phyloP scores from a whole-genome alignment of 2,329 filamentous ascomycete genomes.

The Lasiodiplodia gonubiensis region DNA sequence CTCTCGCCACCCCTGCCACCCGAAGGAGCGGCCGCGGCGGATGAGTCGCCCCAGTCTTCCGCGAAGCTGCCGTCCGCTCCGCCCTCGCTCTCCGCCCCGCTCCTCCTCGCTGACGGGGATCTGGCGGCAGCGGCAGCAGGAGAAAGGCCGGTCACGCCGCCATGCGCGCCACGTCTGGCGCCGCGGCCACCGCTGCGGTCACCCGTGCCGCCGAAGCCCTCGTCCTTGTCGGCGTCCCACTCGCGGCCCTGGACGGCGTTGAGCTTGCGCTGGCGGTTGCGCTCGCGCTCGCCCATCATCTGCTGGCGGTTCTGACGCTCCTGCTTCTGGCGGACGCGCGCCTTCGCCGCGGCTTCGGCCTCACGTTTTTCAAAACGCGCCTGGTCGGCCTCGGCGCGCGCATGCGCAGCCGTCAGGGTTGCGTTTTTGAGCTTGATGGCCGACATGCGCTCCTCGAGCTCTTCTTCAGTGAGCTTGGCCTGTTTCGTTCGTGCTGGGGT shows the following conservation, averaged over 20 bases:
- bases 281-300: slow-evolving; percentile 68
- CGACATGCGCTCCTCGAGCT: slow-evolving; percentile 66
- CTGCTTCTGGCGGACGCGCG: slow-evolving; percentile 47
- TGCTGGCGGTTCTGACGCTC: slow-evolving; percentile 60
- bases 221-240: slow-evolving; percentile 69
- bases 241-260: slow-evolving; percentile 64
- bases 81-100: slow-evolving; percentile 41
- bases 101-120: slow-evolving; percentile 38
- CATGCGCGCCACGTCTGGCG: slow-evolving; percentile 57
- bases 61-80: background rate
- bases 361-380: slow-evolving; percentile 69
- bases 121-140: slow-evolving; percentile 31
- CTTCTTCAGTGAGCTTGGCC: slow-evolving; percentile 68
- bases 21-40: slow-evolving; percentile 39
- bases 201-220: slow-evolving; percentile 54
- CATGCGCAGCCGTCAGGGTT: slow-evolving; percentile 64
- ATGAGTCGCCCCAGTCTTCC: background rate
- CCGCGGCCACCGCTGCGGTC: slow-evolving; percentile 52
- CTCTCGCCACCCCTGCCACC: slow-evolving; percentile 37
- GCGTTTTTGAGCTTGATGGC: slow-evolving; percentile 67
- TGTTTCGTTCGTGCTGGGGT: slow-evolving; percentile 37
- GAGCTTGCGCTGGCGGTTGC: slow-evolving; percentile 64
- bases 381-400: slow-evolving; percentile 70
- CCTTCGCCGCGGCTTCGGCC: slow-evolving; percentile 60
- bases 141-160: slow-evolving; percentile 48